Conservation (phyloP, 495 filamentous ascomycete species). For the Evernia prunastri region DNA sequence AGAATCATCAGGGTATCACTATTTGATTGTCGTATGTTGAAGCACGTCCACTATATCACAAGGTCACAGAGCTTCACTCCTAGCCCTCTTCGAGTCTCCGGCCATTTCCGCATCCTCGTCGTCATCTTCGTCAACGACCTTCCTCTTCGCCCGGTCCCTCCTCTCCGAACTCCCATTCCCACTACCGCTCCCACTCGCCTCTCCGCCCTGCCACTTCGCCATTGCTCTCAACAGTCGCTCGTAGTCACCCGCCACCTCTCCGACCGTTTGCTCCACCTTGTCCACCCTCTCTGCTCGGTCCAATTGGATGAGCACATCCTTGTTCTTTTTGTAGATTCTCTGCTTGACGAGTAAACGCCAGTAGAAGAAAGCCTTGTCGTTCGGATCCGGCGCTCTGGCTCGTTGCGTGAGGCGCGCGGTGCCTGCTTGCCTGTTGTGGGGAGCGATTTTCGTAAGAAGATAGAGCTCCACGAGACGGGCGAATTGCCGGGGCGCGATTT, state of each 20-base stretch:
- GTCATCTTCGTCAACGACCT: conserved; percentile 23
- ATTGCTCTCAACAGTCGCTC: conserved; percentile 55
- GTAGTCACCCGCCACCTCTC: conserved; percentile 77
- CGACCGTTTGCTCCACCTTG: conserved; percentile 72
- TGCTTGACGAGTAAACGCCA: conserved; percentile 82
- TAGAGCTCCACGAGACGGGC: conserved; percentile 80
- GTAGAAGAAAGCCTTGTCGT: conserved; percentile 63
- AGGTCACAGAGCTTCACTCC: conserved; percentile 17
- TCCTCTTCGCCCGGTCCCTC: conserved; percentile 27
- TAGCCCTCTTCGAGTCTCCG: conserved; percentile 11
- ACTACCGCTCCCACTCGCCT: conserved; percentile 17
- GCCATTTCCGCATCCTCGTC: conserved; percentile 13
- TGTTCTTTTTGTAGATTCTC: conserved; percentile 71
- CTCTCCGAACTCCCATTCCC: conserved; percentile 19
- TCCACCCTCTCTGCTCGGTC: conserved; percentile 68
- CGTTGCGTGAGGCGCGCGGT: conserved; percentile 52
- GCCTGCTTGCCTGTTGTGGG: conserved; percentile 50
- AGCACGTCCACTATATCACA: background rate
- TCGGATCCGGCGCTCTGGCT: conserved; percentile 43
- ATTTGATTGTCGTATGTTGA: background rate
- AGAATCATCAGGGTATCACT: background rate
- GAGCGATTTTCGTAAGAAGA: conserved; percentile 67
- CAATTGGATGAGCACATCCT: conserved; percentile 69
- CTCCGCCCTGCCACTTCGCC: conserved; percentile 35
- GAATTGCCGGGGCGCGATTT: conserved; percentile 86